These are phyloP conservation scores for Dendrostoma leiphaemia DNA, from an alignment of 2,329 filamentous ascomycete species.

Conservation along the genomic window DNA sequence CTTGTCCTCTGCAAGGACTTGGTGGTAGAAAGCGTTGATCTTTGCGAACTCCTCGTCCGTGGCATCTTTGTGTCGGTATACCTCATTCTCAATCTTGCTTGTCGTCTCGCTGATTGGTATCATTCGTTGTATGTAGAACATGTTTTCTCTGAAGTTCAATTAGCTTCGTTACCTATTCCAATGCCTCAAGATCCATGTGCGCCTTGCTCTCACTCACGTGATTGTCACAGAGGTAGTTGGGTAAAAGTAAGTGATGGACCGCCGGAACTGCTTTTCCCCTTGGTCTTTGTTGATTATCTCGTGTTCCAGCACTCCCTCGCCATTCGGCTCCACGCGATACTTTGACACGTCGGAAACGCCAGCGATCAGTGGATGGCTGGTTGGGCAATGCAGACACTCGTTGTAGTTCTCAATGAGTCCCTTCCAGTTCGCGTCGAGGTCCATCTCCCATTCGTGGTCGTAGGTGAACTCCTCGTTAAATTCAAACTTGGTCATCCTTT, in stretches of 20 bases:
- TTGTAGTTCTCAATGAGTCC: conserved; percentile 47
- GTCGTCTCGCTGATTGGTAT: conserved; percentile 42
- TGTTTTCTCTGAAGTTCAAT: conserved; percentile 33
- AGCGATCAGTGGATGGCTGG: conserved; percentile 44
- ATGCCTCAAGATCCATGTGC: background rate
- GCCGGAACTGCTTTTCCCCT: conserved; percentile 26
- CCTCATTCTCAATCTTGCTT: conserved; percentile 47
- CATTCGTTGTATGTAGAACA: conserved; percentile 52
- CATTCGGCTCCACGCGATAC: conserved; percentile 36
- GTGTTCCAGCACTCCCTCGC: conserved; percentile 34
- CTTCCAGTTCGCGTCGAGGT: conserved; percentile 39
- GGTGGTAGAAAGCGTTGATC: conserved; percentile 48
- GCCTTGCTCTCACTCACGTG: conserved; percentile 29
- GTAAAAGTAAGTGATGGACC: conserved; percentile 37
- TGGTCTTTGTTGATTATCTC: conserved; percentile 35
- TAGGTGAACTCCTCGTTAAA: conserved; percentile 30
- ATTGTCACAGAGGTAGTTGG: conserved; percentile 37
- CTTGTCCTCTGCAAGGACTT: conserved; percentile 51
- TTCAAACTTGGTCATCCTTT: conserved; percentile 24
- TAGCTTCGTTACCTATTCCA: background rate
- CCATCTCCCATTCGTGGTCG: conserved; percentile 32
- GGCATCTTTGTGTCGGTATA: conserved; percentile 47
- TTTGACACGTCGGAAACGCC: conserved; percentile 42
- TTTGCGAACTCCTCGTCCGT: conserved; percentile 44
- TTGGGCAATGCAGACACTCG: conserved; percentile 47